Conservation (phyloP, 1,139 yeast species). For the Sugiyamaella grinbergsii region DNA sequence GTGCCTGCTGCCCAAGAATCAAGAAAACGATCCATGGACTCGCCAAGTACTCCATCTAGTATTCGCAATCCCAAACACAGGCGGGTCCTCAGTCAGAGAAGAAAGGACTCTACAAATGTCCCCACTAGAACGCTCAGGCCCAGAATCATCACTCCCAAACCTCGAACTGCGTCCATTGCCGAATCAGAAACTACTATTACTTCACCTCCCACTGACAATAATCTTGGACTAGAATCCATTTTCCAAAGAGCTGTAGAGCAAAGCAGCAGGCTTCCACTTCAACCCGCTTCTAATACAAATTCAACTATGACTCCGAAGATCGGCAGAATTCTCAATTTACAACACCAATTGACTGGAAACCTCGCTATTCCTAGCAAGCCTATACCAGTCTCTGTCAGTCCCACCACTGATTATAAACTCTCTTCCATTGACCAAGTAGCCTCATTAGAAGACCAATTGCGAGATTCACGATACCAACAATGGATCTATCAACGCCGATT, state of each 20-base stretch:
- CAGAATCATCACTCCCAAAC: no score
- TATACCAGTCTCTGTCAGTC: no score
- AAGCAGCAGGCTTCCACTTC: neutral
- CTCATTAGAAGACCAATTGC: slow-evolving; percentile 6
- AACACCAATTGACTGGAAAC: slow-evolving; percentile 3
- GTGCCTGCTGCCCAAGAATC: neutral
- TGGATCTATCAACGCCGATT: slow-evolving; percentile 28
- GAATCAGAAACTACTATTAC: no score
- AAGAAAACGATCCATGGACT: slow-evolving; percentile 5
- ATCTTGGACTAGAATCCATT: slow-evolving; percentile 8
- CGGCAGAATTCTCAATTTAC: neutral
- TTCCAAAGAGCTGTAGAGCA: slow-evolving; percentile 9
- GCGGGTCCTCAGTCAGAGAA: slow-evolving; percentile 9
- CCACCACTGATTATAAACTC: neutral
- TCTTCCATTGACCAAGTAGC: neutral
- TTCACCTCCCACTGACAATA: neutral
- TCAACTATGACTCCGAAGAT: slow-evolving; percentile 2
- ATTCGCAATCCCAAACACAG: slow-evolving; percentile 6
- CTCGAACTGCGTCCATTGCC: no score
- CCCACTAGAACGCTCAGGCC: no score
- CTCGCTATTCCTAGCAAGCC: no score
- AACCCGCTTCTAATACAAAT: neutral
- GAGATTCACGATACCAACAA: slow-evolving; percentile 25
- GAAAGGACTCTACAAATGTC: slow-evolving; percentile 1
- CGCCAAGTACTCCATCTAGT: slow-evolving; percentile 15